phyloP scores from a whole-genome alignment of 352 stramenopile species.

The Phytopythium sindhum region DNA sequence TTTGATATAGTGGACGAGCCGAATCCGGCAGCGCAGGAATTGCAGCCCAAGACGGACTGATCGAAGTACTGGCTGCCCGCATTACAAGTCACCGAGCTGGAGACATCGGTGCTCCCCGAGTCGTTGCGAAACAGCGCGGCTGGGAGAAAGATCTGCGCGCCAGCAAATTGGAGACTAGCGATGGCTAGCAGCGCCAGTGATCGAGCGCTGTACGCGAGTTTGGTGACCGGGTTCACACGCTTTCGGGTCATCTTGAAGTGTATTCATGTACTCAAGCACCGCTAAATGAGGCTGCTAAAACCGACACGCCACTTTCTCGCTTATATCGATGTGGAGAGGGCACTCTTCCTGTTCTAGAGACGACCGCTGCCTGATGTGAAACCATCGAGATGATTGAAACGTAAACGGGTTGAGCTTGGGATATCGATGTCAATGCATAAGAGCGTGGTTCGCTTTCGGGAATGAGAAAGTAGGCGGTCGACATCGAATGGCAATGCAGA shows the following conservation, averaged over 20 bases:
- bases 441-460: no score
- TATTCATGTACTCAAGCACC: neutral
- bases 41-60: constrained; percentile 48
- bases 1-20: constrained; percentile 30
- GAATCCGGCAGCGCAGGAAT: constrained; percentile 32
- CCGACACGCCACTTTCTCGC: neutral
- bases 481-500: neutral
- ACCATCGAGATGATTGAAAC: neutral
- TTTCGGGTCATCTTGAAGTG: neutral
- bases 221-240: neutral
- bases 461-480: neutral
- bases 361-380: neutral
- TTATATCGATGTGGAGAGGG: neutral
- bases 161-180: neutral
- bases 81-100: constrained; percentile 20
- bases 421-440: neutral
- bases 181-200: neutral
- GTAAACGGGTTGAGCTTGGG: neutral
- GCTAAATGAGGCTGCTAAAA: neutral
- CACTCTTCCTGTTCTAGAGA: neutral
- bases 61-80: constrained; percentile 52
- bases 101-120: neutral
- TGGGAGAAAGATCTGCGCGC: neutral
- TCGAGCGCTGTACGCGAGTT: neutral
- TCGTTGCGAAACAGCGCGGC: neutral